phyloP scores from a whole-genome alignment of 2,329 filamentous ascomycete genomes.

The Aspergillus glaucus region DNA sequence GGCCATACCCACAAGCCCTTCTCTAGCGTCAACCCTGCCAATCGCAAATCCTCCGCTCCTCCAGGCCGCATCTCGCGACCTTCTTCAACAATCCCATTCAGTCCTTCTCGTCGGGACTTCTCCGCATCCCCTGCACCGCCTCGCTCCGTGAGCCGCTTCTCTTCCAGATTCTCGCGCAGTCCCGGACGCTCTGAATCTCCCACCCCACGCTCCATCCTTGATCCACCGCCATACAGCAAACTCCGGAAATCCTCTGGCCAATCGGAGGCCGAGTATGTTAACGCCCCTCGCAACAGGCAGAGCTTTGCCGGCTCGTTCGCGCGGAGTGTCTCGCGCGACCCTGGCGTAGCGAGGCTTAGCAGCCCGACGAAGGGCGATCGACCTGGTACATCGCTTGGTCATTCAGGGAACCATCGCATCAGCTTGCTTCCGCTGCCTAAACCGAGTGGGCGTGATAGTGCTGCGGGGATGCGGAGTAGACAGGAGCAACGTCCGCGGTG shows the following conservation, averaged over 20 bases:
- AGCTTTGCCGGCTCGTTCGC: slow-evolving; percentile 33
- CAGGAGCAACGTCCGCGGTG: slow-evolving; percentile 31
- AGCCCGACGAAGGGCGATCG: slow-evolving; percentile 26
- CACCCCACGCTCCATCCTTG: slow-evolving; percentile 24
- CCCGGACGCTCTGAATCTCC: slow-evolving; percentile 24
- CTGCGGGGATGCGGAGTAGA: slow-evolving; percentile 15
- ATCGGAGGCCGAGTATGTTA: slow-evolving; percentile 15
- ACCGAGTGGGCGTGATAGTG: slow-evolving; percentile 23
- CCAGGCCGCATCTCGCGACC: slow-evolving; percentile 28
- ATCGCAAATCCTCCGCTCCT: slow-evolving; percentile 27
- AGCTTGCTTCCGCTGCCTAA: slow-evolving; percentile 38
- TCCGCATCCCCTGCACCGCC: slow-evolving; percentile 35
- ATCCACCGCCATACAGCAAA: slow-evolving; percentile 39
- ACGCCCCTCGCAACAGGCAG: slow-evolving; percentile 31
- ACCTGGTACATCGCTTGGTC: slow-evolving; percentile 35
- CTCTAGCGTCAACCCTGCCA: slow-evolving; percentile 54
- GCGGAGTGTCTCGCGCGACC: slow-evolving; percentile 19
- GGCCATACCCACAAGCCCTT: slow-evolving; percentile 63
- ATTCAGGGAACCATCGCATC: slow-evolving; percentile 30
- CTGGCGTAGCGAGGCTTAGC: slow-evolving; percentile 9
- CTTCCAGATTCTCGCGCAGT: slow-evolving; percentile 28
- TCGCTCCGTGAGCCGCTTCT: slow-evolving; percentile 30
- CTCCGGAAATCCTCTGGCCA: slow-evolving; percentile 20
- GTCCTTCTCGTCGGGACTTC: slow-evolving; percentile 37
- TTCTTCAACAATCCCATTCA: slow-evolving; percentile 36